These are phyloP conservation scores for Boletus sp. DNA, from an alignment of 768 basidiomycete species.

Conservation along the genomic window DNA sequence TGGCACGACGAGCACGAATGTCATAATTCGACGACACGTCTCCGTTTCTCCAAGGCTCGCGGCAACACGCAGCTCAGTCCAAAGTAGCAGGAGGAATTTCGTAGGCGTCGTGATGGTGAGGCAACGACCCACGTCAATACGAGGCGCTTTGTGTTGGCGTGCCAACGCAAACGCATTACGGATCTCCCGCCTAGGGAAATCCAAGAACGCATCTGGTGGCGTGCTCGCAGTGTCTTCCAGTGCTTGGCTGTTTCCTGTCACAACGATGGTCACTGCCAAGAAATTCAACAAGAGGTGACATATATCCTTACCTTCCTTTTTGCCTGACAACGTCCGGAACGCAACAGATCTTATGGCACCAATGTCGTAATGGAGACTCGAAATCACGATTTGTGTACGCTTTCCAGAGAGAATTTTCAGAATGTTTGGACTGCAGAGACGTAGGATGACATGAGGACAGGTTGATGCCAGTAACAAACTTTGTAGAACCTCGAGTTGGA, in stretches of 20 bases:
- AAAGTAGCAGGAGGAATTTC: slow-evolving; percentile 63
- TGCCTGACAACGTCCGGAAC: slow-evolving; percentile 36
- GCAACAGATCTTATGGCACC: slow-evolving; percentile 39
- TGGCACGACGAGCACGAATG: slow-evolving; percentile 65
- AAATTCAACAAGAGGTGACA: background rate
- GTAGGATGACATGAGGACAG: slow-evolving; percentile 64
- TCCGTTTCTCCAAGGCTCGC: slow-evolving; percentile 60
- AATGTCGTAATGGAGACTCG: slow-evolving; percentile 35
- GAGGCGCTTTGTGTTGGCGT: slow-evolving; percentile 58
- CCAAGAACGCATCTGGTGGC: slow-evolving; percentile 40
- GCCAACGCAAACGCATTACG: slow-evolving; percentile 55
- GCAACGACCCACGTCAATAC: slow-evolving; percentile 64
- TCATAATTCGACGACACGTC: slow-evolving; percentile 59
- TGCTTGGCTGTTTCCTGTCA: slow-evolving; percentile 16
- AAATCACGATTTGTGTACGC: slow-evolving; percentile 31
- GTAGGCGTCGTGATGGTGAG: slow-evolving; percentile 55
- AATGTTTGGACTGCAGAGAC: slow-evolving; percentile 57
- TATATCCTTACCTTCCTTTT: slow-evolving; percentile 35
- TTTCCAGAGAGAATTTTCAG: slow-evolving; percentile 43
- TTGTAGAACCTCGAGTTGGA: slow-evolving; percentile 64
- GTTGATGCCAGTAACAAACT: slow-evolving; percentile 58
- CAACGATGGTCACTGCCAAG: background rate
- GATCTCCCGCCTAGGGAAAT: slow-evolving; percentile 56
- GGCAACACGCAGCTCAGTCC: slow-evolving; percentile 57
- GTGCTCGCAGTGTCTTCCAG: slow-evolving; percentile 16